Percentiles rank a stretch among this genome's conserved stretches.
Evolutionary conservation across 768 basidiomycete genomes (phyloP).

Genomic region (Suillus decipiens): DNA sequence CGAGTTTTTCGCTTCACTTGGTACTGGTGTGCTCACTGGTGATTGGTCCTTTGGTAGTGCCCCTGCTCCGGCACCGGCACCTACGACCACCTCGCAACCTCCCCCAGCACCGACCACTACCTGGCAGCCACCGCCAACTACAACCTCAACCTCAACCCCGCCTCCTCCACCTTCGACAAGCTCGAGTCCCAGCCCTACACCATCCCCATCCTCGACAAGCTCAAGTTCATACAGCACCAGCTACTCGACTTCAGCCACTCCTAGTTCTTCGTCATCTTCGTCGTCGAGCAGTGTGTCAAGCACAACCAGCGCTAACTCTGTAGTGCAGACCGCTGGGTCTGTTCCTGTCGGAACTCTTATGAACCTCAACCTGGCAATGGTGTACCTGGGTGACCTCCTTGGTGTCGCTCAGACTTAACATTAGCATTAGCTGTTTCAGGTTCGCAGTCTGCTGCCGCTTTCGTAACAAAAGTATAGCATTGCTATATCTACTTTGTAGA

Average conservation of each 20-base stretch:
- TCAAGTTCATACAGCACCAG: constrained; percentile 13
- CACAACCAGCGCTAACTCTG: constrained; percentile 18
- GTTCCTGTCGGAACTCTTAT: constrained; percentile 13
- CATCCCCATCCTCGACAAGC: constrained; percentile 7
- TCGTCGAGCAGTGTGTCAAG: constrained; percentile 20
- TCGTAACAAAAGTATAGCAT: constrained; percentile 20
- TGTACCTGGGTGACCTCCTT: constrained; percentile 24
- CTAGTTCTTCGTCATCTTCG: constrained; percentile 5
- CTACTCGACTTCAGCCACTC: constrained; percentile 7
- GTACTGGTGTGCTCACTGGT: constrained; percentile 57
- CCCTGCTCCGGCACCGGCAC: constrained; percentile 9
- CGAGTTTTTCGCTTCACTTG: constrained; percentile 49
- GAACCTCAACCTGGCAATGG: constrained; percentile 19
- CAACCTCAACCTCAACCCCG: constrained; percentile 16
- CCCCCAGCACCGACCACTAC: constrained; percentile 27
- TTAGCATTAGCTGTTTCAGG: constrained; percentile 9
- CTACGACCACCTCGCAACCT: constrained; percentile 23
- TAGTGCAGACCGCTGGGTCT: constrained; percentile 17
- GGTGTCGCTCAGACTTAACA: constrained; percentile 12
- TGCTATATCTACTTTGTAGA: constrained; percentile 23
- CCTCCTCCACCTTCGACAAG: constrained; percentile 12
- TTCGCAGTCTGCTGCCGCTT: constrained; percentile 6
- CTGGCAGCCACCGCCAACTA: constrained; percentile 10
- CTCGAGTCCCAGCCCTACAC: constrained; percentile 17
- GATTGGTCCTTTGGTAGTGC: constrained; percentile 50